These are phyloP conservation scores for Polyporus arcularius DNA, from an alignment of 768 basidiomycete genomes.

Conservation along the genomic window DNA sequence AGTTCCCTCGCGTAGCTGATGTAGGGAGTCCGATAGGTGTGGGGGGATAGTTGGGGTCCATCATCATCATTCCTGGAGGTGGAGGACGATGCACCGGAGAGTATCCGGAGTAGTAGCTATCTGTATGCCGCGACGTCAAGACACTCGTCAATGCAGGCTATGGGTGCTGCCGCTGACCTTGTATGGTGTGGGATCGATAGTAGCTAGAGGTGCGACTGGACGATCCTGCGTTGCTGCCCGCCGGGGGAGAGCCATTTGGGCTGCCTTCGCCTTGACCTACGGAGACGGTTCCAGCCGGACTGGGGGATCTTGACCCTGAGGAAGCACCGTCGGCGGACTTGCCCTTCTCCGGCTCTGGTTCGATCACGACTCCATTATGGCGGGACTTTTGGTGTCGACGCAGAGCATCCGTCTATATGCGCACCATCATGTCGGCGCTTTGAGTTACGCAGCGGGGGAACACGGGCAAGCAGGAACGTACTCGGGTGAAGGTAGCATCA, in stretches of 20 bases:
- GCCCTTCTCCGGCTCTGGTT: constrained; percentile 39
- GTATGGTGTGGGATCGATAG: constrained; percentile 64
- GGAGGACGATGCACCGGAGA: constrained; percentile 33
- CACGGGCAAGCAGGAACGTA: constrained; percentile 38
- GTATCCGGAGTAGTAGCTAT: constrained; percentile 37
- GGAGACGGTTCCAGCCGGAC: constrained; percentile 51
- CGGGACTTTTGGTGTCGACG: constrained; percentile 79
- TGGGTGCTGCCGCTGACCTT: constrained; percentile 11
- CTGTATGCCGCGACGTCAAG: background rate
- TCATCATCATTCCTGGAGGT: constrained; percentile 41
- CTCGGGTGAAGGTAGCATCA: constrained; percentile 78
- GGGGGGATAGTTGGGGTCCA: constrained; percentile 46
- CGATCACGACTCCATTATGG: constrained; percentile 69
- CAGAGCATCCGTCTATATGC: constrained; percentile 71
- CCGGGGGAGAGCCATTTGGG: constrained; percentile 28
- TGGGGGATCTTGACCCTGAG: constrained; percentile 47
- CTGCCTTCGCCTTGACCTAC: constrained; percentile 37
- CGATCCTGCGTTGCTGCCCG: constrained; percentile 36
- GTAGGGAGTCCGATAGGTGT: constrained; percentile 48
- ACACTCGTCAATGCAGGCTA: background rate
- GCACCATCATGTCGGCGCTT: background rate
- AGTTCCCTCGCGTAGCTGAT: constrained; percentile 46
- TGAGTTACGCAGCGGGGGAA: background rate
- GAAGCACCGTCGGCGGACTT: constrained; percentile 34
- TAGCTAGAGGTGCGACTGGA: constrained; percentile 52